Evolutionary conservation across 108 stramenopile species (phyloP), one percentile per base, ranked within the genome.

Genomic region (Nitzschia putrida): DNA sequence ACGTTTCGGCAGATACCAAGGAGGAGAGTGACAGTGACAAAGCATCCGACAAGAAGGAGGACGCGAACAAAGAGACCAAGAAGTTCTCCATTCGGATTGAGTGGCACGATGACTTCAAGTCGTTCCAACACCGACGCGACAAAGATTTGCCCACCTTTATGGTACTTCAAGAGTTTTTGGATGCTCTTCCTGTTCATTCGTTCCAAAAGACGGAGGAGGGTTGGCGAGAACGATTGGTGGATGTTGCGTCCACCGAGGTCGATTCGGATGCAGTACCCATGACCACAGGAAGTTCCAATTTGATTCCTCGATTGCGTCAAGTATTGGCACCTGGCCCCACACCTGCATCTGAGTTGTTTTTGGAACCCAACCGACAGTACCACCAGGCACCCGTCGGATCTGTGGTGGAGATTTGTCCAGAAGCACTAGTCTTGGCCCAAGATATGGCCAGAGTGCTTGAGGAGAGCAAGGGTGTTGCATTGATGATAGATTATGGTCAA

Each of bases 401-500:
- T 14, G 84, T 88, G 39, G 71, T 96, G 12, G 98, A 99, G 77
- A 94, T 97, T 53, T 95, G 92, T 73, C 97, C 97, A 12, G 93
- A 93, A 61, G 96, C 88, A 13, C 71, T 95, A 0, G 63, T 90
- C 16, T 52, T 97, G 20, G 86, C 82, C 8, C 88, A 97, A 77
- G 97, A 97, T 52, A 80, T 99, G 47, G 89, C 95, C 10, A 73
- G 76, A 61, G 68, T 88, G 8, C 55, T 99, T 44, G 74, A 85
- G 44, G 71, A 76, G 41, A 61, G 79, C 25, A 77, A 90, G 26
- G 96, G 94, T 8, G 97, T 91, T 6, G 97, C 96, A 23, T 74
- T 99, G 20, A 80, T 99, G n/a, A 76, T 99, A 50, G 98, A 99
- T 76, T 99, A 99, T 78, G 98, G 98, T 18, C 88, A 92, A 69